Evolutionary conservation across 345 rosid species (phyloP), one percentile per base, ranked within the genome.

Genomic region (Durio zibethinus): DNA sequence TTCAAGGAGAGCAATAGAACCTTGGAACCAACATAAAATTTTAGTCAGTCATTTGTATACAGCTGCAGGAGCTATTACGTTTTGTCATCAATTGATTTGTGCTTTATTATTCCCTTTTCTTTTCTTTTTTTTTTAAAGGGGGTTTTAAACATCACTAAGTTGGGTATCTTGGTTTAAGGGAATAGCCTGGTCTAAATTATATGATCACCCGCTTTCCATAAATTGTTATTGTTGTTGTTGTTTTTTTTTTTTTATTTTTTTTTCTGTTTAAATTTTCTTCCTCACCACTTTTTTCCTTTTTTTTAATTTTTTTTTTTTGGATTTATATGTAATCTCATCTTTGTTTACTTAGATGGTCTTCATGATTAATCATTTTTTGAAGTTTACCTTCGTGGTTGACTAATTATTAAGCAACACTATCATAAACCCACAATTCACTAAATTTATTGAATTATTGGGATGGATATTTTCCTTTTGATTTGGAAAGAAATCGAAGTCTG

Each of bases 1-100:
- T 89, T 70, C 56, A 70, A 23, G 61, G 38, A 74, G 88, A 86
- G 50, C 88, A 75, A 81, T 86, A 85, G 83, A 80, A 74, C 27
- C 71, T 16, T 27, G 52, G 29, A 61, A 23, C 40, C 40, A 27
- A 21, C 64, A 23, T 23, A 31, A 59, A 16, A 23, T 52, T 42
- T 6, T 54, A 72, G 66, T 50, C 78, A 69, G 10, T 47, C 52
- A 72, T 80, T 65, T 83, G 81, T 86, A 74, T 78, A 78, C 86
- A 79, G 57, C 53, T 75, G 60, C 80, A 36, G 76, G 53, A 79
- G 45, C 56, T 23, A 57, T 71, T 52, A 33, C 61, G 23, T 31
- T 33, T 72, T 33, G 62, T 52, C 75, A 52, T 72, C 31, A 52
- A 72, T 47, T 47, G 53, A 76, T 63, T 15, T 82, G 75, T 47